Evolutionary conservation across 768 basidiomycete species (phyloP), one percentile per base, ranked within the genome.

Genomic region (Boletus rubroflammeus): DNA sequence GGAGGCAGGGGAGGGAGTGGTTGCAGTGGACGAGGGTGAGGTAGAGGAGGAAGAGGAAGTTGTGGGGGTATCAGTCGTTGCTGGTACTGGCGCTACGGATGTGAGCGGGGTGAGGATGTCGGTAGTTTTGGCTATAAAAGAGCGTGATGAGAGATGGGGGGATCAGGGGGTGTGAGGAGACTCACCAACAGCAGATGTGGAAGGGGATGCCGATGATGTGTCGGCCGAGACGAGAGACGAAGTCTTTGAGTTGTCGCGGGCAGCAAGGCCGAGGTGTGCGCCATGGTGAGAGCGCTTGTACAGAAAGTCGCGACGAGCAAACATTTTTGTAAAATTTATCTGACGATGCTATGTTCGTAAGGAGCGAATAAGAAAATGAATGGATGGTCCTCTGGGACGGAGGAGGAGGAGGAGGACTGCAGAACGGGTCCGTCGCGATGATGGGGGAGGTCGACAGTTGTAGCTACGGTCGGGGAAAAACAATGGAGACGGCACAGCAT

Each of bases 321-420:
- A 48, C 56, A 64, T 67, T 44, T 59, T 19, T 26, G 28, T 2
- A 23, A 35, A 35, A 13, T 0, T 1, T 51, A 53, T 51, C 45
- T 35, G 34, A 21, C 5, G 47, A 51, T 10, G 38, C 8, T 23
- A 46, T 29, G 38, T 57, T 61, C 53, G 58, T 64, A 65, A 70
- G 28, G 66, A 72, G 51, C 41, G 68, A 53, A 51, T 10, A 3
- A 14, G 23, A 0, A 52, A 67, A 71, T 19, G 67, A 69, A 53
- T 36, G 68, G 29, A 57, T 3, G 14, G 19, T 28, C 49, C 60
- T 39, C 45, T 31, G 7, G 15, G n/a, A 36, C 35, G 40, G 43
- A 28, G 21, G 47, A 38, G 32, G 36, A 29, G 50, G 36, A 45
- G 38, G 47, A 50, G 19, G 45, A 36, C 23, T 32, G 19, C 7